Percentiles rank a stretch among this genome's conserved stretches.
Conservation (phyloP, 2,329 filamentous ascomycete genomes). For the Epichloe sp. region DNA sequence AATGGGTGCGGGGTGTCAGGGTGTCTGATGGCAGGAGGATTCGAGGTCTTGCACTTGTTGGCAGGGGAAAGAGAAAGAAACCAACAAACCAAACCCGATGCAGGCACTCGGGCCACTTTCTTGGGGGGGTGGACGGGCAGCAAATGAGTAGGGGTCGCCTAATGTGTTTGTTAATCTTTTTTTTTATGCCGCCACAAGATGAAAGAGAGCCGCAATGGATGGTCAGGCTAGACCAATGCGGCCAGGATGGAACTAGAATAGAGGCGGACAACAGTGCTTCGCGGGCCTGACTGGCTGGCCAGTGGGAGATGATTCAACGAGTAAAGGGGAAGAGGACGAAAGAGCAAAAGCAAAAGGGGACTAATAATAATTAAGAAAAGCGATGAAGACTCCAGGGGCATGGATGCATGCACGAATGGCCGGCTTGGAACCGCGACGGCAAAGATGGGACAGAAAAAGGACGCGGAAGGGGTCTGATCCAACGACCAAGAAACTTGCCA, state of each 20-base stretch:
- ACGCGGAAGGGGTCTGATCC: too few relatives aligned
- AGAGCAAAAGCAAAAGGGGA: background rate
- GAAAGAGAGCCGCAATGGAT: background rate
- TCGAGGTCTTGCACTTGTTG: background rate
- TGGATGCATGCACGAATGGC: background rate
- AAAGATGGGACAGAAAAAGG: too few relatives aligned
- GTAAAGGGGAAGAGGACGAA: background rate
- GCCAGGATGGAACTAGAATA: background rate
- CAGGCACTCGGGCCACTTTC: background rate
- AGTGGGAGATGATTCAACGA: background rate
- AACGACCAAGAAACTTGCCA: too few relatives aligned
- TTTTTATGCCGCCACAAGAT: background rate
- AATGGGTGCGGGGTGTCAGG: background rate
- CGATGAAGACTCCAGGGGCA: background rate
- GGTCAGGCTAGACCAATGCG: background rate
- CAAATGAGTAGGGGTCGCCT: slow-evolving; percentile 2
- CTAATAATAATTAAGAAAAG: too few relatives aligned
- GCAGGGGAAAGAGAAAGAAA: background rate
- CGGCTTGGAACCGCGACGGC: background rate
- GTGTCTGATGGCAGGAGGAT: too few relatives aligned
- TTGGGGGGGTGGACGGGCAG: background rate
- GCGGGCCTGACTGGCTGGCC: background rate
- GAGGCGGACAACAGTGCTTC: background rate
- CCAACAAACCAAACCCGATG: background rate
- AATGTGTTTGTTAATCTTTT: background rate